A percentile compares a stretch with the other conserved stretches of the same genome.
Conservation (phyloP, 345 rosid species). For the Salix koriyanagi region DNA sequence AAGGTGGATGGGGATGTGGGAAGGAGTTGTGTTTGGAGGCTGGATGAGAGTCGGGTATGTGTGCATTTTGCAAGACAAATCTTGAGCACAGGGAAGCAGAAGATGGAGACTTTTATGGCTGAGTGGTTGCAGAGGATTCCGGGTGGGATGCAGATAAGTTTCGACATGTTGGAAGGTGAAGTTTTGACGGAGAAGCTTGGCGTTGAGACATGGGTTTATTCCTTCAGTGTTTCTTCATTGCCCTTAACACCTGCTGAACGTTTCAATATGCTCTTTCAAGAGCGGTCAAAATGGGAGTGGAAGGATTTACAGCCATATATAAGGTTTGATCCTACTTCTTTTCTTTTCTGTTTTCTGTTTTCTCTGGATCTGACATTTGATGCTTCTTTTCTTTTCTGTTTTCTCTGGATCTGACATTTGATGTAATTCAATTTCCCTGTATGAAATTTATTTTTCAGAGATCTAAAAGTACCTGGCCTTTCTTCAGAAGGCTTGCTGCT, state of each 20-base stretch:
- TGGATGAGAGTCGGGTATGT: constrained; percentile 65
- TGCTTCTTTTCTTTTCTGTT: neutral
- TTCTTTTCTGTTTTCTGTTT: neutral
- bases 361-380: neutral
- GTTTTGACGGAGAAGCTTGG: constrained; percentile 81
- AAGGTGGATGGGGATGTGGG: constrained; percentile 34
- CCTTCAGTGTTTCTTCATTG: constrained; percentile 59
- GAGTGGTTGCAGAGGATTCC: constrained; percentile 70
- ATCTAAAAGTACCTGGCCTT: constrained; percentile 73
- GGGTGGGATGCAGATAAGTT: constrained; percentile 53
- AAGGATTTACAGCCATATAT: constrained; percentile 84
- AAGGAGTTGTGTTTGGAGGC: constrained; percentile 42
- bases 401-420: neutral
- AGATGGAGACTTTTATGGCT: constrained; percentile 56
- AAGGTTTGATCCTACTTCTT: constrained; percentile 39
- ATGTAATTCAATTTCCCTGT: neutral
- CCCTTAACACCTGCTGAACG: constrained; percentile 75
- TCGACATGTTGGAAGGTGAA: constrained; percentile 86
- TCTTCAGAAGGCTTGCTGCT: constrained; percentile 82
- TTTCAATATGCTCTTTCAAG: constrained; percentile 59
- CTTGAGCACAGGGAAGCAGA: constrained; percentile 59
- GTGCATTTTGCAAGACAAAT: constrained; percentile 70
- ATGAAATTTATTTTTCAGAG: constrained; percentile 41
- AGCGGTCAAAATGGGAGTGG: constrained; percentile 81
- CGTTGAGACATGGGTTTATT: constrained; percentile 63